phyloP scores from a whole-genome alignment of 768 basidiomycete species.

The Amanita muscaria region DNA sequence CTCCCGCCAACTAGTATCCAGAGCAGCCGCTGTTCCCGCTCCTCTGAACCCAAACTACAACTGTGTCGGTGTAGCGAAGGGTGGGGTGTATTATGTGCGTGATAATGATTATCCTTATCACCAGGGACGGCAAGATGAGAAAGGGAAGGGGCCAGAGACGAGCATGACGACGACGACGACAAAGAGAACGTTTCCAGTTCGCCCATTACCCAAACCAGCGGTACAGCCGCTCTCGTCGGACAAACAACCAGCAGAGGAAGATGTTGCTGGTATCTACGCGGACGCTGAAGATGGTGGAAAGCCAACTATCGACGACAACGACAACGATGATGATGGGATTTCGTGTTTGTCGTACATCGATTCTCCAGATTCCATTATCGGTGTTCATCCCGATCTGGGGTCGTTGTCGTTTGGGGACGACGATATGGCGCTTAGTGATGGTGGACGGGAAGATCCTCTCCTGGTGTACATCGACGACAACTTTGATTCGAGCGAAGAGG shows the following conservation, averaged over 20 bases:
- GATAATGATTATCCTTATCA: neutral
- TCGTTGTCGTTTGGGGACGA: too few species aligned
- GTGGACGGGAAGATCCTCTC: neutral
- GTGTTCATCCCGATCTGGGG: too few species aligned
- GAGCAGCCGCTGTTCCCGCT: slow-evolving; percentile 3
- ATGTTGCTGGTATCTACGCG: too few species aligned
- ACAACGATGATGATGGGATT: slow-evolving; percentile 3
- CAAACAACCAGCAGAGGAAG: too few species aligned
- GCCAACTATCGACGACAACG: neutral
- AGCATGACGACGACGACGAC: too few species aligned
- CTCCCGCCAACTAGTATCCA: neutral
- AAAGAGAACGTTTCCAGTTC: too few species aligned
- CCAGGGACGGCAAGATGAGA: neutral
- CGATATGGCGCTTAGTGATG: neutral
- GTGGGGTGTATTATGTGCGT: neutral
- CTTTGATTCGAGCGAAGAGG: slow-evolving; percentile 5
- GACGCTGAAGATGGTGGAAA: too few species aligned
- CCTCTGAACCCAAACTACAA: slow-evolving; percentile 3
- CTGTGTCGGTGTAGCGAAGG: neutral
- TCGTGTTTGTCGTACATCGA: slow-evolving; percentile 8
- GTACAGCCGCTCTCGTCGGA: too few species aligned
- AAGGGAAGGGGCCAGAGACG: neutral
- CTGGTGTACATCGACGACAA: slow-evolving; percentile 8
- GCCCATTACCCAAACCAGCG: too few species aligned
- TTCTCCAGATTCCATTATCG: neutral